Conservation (phyloP, 257 asterid genomes). For the Avicennia marina region DNA sequence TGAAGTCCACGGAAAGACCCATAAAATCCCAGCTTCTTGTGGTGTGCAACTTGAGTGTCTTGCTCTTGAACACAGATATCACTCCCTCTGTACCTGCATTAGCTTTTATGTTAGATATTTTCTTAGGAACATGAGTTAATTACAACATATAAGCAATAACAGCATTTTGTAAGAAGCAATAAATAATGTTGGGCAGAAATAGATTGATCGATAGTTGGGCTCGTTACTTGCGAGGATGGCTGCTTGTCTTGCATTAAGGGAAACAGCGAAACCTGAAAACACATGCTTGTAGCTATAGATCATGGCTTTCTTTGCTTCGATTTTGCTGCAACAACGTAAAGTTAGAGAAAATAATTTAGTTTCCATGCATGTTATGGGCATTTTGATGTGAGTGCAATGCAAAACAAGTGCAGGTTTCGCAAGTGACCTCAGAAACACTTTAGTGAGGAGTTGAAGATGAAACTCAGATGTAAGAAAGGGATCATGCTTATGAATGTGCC, state of each 20-base stretch:
- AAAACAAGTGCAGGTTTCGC: neutral
- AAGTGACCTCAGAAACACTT: slow-evolving; percentile 38
- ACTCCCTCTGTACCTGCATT: slow-evolving; percentile 49
- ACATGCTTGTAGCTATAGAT: slow-evolving; percentile 49
- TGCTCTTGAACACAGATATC: slow-evolving; percentile 54
- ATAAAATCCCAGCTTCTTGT: slow-evolving; percentile 77
- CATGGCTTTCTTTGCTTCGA: slow-evolving; percentile 52
- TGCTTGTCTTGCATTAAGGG: slow-evolving; percentile 52
- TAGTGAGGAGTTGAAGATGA: slow-evolving; percentile 45
- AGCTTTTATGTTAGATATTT: neutral
- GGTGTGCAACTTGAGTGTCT: slow-evolving; percentile 35
- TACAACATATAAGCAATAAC: too few relatives aligned
- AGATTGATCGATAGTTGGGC: neutral
- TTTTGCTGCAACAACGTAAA: slow-evolving; percentile 32
- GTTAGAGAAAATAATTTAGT: neutral
- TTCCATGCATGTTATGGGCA: neutral
- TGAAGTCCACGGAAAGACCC: slow-evolving; percentile 42
- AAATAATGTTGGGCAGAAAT: neutral
- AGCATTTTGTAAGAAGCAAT: too few relatives aligned
- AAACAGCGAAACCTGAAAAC: slow-evolving; percentile 64
- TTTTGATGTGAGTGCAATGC: neutral
- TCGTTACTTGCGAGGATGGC: slow-evolving; percentile 36
- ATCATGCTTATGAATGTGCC: slow-evolving; percentile 28
- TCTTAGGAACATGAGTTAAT: too few relatives aligned
- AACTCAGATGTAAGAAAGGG: slow-evolving; percentile 33